Evolutionary conservation across 2,329 filamentous ascomycete species (phyloP), one percentile per base, ranked within the genome.

Genomic region (Aspergillus fijiensis): DNA sequence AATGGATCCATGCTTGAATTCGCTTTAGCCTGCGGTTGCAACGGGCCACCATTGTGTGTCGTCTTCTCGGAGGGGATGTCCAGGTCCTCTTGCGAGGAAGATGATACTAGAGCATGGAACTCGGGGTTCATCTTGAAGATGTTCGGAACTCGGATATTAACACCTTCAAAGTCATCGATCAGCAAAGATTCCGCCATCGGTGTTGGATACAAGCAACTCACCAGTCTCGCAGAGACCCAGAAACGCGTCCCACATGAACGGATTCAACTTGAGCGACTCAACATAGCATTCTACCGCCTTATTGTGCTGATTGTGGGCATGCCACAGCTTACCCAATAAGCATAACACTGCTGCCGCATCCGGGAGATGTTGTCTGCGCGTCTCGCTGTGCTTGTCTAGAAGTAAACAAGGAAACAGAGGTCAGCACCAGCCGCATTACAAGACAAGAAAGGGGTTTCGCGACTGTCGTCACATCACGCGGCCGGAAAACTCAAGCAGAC

Each of bases 181-280:
- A 57, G 53, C 47, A 12, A 57, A 11, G 11, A 5, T 12, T 4
- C 11, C 33, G 21, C 29, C 21, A 14, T 23, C 50, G 10, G 21
- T 16, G n/a, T 9, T 21, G 7, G 9, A 27, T 5, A 25, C 21
- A 29, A 29, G 47, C 50, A 51, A 65, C 75, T 69, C 74, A 79
- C 85, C 87, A 49, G 85, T 91, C 71, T 97, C 92, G 73, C 93
- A 96, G 7, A 99, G 83, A 16, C 87, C 89, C 23, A 89, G 87
- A 70, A 98, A 98, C 0, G 94, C 93, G 80, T 99, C 95, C 95
- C 95, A 99, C 85, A 96, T 95, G 76, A 98, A 94, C 1, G 95
- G 93, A 70, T 98, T 99, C 57, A 88, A 76, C 77, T 93, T 96
- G 69, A 99, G 80, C 5, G 93, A 87, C 61, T 96, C 92, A 66